Evolutionary conservation across 495 filamentous ascomycete genomes (phyloP), one percentile per base, ranked within the genome.

Genomic region (Pseudoneurospora amorphoporcata): DNA sequence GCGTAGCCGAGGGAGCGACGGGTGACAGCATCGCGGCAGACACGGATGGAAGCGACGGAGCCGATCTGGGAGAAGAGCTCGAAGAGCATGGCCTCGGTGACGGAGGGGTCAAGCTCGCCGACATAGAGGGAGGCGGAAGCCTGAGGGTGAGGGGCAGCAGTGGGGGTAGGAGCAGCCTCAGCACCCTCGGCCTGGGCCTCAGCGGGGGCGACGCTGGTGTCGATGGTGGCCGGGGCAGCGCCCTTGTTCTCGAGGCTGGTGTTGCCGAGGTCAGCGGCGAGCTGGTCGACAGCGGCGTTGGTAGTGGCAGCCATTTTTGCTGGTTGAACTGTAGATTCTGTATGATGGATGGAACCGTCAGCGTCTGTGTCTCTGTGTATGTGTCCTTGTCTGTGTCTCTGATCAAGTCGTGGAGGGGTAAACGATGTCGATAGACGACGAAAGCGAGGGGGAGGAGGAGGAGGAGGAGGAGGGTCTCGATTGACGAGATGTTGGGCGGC

Each of bases 51-150:
- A 75, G 95, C 95, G 79, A 99, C 95, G 81, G 97, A 94, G 78
- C 95, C 95, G 82, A 99, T 98, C 82, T 95, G 95, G 73, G 95
- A 98, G 89, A 99, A 99, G 39, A 99, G 92, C 89, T 99, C 96
- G 84, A 98, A 99, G 81, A 99, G 93, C 95, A 99, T 99, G 75
- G 95, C 95, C 88, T 99, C 95, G 71, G 95, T 99, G 80, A 99
- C 95, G 69, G 92, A 93, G 72, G 92, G 89, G 83, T 99, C 95
- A 75, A 99, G 93, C 85, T 99, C 95, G 82, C 95, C 95, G 76
- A 99, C 95, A 81, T 99, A 99, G 78, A 99, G 92, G 42, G 95
- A 99, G 71, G 96, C 95, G 47, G 95, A 98, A 72, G 93, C 92
- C 84, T 95, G 92, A 58, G 89, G 88, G 77, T 89, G 87, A 69